Base-by-base conservation (phyloP, 805 yeast species). In the Candida koratica region DNA sequence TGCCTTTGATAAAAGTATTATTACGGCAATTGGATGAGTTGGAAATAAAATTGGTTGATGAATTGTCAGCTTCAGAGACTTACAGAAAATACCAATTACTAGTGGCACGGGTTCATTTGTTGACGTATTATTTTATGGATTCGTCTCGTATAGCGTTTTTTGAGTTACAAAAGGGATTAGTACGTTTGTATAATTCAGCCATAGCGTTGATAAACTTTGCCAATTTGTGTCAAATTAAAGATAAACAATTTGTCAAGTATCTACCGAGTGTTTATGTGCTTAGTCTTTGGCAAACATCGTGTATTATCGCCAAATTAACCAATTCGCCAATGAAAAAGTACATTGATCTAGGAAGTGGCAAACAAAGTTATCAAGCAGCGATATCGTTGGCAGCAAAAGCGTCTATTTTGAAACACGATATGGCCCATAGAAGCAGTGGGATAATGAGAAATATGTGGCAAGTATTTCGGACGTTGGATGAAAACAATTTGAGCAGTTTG, bases 361-460 rank as follows among this genome's bases (percentile, higher is more conserved):
- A 77, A 52, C 73, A 71, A 37, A 71, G 83, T 19, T 86, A 81
- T 49, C 75, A 74, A 42, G 64, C 67, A 15, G 93, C 93, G 1
- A 77, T 84, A 15, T 67, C 73, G 13, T 59, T 84, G 30, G 79
- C 93, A 1, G 73, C 79, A 39, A 78, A 78, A 41, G 94, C 96
- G 0, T 86, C 96, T 0, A 81, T 90, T 18, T 67, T 86, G 48
- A 87, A 87, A 49, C 93, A 89, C 60, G 98, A 90, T 53, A 80
- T 93, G 70, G 86, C 97, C 0, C 86, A 85, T 55, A 73, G 97
- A 46, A 84, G 95, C 0, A 80, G 95, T 30, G 96, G 96, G 6
- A 87, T 93, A 41, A 86, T 93, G 93, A 75, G 84, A 51, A 88
- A 88, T 52, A 81, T 88, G 67, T 90, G 98, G 98, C 85, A 83